Evolutionary conservation across 2,329 filamentous ascomycete genomes (phyloP), one percentile per base, ranked within the genome.

Genomic region (Diaporthe longicolla): DNA sequence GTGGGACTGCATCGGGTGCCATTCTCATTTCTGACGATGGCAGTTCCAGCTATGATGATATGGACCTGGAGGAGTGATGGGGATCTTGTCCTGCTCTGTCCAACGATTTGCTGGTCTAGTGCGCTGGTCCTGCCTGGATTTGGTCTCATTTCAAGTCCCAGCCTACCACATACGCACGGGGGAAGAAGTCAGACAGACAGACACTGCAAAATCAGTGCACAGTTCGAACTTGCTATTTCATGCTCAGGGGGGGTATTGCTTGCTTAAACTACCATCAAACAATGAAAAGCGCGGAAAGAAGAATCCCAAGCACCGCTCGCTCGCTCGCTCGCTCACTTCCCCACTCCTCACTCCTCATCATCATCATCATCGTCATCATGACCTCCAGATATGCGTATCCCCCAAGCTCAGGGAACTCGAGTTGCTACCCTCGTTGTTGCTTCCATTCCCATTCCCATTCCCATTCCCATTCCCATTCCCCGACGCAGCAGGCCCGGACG

Each of bases 341-440:
- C 15, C 40, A 43, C 40, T 17, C 2, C 10, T 11, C 13, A 10
- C 37, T 11, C 37, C 7, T 37, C 35, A 37, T 37, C 40, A 43
- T 17, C 40, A 43, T 7, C 40, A 15, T 17, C 40, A 43, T 43
- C n/a, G 13, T 35, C 19, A 17, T 52, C n/a, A 63, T 63, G 59
- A 63, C 71, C 86, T 82, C 87, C 87, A 88, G 19, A 88, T 83
- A 77, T 88, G 86, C 15, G 86, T 87, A 77, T 88, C 87, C 5
- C 87, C 87, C 5, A 88, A 78, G 73, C 86, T 88, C 45, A 87
- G 77, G 32, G 84, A 84, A 75, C 85, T 88, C 54, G 84, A 80
- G 29, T 82, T 80, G 73, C 83, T 86, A 70, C 82, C 82, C 70
- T 81, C 81, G 61, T 77, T 77, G 43, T 65, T 66, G 10, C 52